Conservation (phyloP, 768 basidiomycete species). For the Hortiboletus flavorubellus region DNA sequence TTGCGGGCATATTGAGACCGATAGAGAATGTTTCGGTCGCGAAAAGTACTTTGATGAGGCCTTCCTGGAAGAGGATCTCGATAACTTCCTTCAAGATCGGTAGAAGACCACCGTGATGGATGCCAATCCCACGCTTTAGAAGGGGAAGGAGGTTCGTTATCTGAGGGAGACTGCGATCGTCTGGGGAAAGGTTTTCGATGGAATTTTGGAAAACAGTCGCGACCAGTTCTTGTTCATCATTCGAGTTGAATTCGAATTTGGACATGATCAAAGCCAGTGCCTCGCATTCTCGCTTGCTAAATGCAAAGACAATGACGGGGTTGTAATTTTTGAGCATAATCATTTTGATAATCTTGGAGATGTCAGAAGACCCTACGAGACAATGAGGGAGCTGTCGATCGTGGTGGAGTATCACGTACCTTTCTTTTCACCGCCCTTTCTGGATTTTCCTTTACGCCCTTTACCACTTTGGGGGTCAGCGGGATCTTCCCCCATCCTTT, state of each 20-base stretch:
- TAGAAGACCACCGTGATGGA: constrained; percentile 96
- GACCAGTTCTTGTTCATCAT: constrained; percentile 88
- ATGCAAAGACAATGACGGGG: constrained; percentile 97
- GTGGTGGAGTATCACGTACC: constrained; percentile 40
- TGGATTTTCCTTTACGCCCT: constrained; percentile 88
- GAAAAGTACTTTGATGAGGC: constrained; percentile 95
- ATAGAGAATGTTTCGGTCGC: constrained; percentile 99
- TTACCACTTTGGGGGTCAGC: constrained; percentile 83
- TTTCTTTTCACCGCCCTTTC: constrained; percentile 91
- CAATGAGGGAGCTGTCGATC: constrained; percentile 1
- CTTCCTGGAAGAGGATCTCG: constrained; percentile 98
- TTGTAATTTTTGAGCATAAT: constrained; percentile 98
- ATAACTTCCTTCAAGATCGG: constrained; percentile 99
- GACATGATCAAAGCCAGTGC: constrained; percentile 84
- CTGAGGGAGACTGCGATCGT: constrained; percentile 89
- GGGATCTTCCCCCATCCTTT: constrained; percentile 84
- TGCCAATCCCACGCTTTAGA: constrained; percentile 92
- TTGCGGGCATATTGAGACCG: constrained; percentile 98
- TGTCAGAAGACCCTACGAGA: constrained; percentile 77
- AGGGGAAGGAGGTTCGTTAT: constrained; percentile 91
- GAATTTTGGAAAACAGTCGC: constrained; percentile 91
- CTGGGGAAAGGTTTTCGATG: constrained; percentile 80
- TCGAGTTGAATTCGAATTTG: constrained; percentile 94
- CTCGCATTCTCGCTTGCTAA: constrained; percentile 98
- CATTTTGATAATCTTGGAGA: constrained; percentile 97